phyloP scores from a whole-genome alignment of 2,329 filamentous ascomycete genomes.

The Xenosphaeropsis pyriputrescens region DNA sequence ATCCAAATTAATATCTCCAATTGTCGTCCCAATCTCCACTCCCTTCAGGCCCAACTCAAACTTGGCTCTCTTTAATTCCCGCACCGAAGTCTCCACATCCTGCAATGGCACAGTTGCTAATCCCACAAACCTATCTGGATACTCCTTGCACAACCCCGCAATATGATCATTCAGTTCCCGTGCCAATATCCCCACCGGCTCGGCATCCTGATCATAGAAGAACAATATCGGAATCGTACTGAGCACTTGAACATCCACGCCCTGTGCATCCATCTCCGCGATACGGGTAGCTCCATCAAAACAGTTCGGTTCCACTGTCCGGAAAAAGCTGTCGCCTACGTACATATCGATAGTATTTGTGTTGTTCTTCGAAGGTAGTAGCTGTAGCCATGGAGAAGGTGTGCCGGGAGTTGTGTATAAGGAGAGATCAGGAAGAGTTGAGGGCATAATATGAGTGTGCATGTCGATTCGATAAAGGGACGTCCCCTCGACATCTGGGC shows the following conservation, averaged over 20 bases:
- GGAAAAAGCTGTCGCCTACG: constrained; percentile 19
- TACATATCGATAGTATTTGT: constrained; percentile 19
- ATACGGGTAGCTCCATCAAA: constrained; percentile 15
- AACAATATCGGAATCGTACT: constrained; percentile 22
- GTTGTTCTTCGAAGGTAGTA: constrained; percentile 11
- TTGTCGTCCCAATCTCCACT: constrained; percentile 20
- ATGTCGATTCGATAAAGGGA: constrained; percentile 21
- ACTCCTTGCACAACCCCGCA: constrained; percentile 9
- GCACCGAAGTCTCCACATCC: constrained; percentile 14
- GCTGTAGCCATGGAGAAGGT: constrained; percentile 20
- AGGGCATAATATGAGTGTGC: constrained; percentile 23
- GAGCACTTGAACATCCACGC: constrained; percentile 21
- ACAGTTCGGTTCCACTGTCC: constrained; percentile 20
- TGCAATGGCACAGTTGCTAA: constrained; percentile 20
- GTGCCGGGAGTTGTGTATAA: constrained; percentile 29
- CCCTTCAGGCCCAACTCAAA: constrained; percentile 13
- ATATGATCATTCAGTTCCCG: constrained; percentile 20
- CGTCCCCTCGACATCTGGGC: constrained; percentile 1
- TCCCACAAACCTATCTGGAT: constrained; percentile 18
- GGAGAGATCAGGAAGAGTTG: constrained; percentile 22
- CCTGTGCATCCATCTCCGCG: constrained; percentile 19
- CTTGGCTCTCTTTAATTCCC: constrained; percentile 15
- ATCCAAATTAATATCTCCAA: constrained; percentile 17
- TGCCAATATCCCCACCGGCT: constrained; percentile 15
- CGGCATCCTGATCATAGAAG: constrained; percentile 19